phyloP scores from a whole-genome alignment of 192 early-diverging fungal genomes.

The Chytriomyces sp. region DNA sequence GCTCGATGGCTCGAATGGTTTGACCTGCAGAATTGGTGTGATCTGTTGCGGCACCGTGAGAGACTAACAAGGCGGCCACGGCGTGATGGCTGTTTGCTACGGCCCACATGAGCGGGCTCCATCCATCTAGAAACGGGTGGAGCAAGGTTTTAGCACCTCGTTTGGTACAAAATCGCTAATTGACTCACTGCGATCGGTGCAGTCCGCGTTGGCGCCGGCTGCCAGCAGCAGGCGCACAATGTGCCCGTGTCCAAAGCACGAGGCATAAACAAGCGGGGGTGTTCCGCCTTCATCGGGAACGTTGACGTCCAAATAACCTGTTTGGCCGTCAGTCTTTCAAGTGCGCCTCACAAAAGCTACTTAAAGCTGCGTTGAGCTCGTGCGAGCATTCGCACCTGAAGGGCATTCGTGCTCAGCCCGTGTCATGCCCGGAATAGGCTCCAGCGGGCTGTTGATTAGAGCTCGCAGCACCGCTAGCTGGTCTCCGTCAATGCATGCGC shows the following conservation, averaged over 20 bases:
- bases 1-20: slow-evolving; percentile 29
- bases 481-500: not conserved
- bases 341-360: too few relatives aligned
- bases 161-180: not conserved
- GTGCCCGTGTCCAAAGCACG: slow-evolving; percentile 81
- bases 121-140: slow-evolving; percentile 58
- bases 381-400: too few relatives aligned
- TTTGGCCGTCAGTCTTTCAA: too few relatives aligned
- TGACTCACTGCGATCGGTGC: slow-evolving; percentile 73
- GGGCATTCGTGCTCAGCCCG: too few relatives aligned
- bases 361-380: too few relatives aligned
- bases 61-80: slow-evolving; percentile 74
- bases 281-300: slow-evolving; percentile 83
- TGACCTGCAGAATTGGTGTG: slow-evolving; percentile 26
- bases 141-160: not conserved
- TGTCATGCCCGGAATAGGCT: too few relatives aligned
- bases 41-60: slow-evolving; percentile 67
- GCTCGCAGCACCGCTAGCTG: not conserved
- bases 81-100: slow-evolving; percentile 79
- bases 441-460: not conserved
- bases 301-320: slow-evolving; percentile 84
- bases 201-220: slow-evolving; percentile 77
- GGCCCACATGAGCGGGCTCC: slow-evolving; percentile 95
- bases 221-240: slow-evolving; percentile 72
- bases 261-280: slow-evolving; percentile 84